Conservation (phyloP, 768 basidiomycete species). For the Hysterangium stoloniferum region DNA sequence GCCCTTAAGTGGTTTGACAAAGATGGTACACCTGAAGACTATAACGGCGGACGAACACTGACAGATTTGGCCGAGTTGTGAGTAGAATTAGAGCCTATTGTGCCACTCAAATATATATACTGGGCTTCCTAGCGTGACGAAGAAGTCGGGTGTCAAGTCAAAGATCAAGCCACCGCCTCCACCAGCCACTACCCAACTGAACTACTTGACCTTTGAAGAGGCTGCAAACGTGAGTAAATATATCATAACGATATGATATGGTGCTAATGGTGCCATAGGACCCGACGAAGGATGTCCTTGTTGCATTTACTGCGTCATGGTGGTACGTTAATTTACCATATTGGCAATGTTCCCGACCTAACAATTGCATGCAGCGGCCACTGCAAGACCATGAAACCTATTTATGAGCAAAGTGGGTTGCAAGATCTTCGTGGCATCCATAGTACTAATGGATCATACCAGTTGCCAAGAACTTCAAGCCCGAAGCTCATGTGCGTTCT, state of each 20-base stretch:
- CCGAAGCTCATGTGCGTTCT: slow-evolving; percentile 62
- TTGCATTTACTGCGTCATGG: slow-evolving; percentile 65
- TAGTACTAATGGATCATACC: slow-evolving; percentile 9
- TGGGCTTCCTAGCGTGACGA: slow-evolving; percentile 53
- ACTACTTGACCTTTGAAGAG: slow-evolving; percentile 65
- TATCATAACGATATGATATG: no score
- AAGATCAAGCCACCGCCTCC: slow-evolving; percentile 81
- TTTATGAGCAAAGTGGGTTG: slow-evolving; percentile 66
- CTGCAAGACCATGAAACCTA: slow-evolving; percentile 87
- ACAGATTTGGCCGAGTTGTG: slow-evolving; percentile 72
- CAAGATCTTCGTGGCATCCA: not conserved
- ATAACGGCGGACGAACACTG: slow-evolving; percentile 76
- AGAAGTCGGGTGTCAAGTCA: slow-evolving; percentile 77
- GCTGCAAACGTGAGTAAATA: slow-evolving; percentile 62
- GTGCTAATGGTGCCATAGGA: slow-evolving; percentile 41
- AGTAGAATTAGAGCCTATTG: slow-evolving; percentile 19
- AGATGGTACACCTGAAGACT: slow-evolving; percentile 50
- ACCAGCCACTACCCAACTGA: slow-evolving; percentile 58
- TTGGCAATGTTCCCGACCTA: not conserved
- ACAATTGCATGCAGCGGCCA: slow-evolving; percentile 50
- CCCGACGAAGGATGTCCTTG: slow-evolving; percentile 70
- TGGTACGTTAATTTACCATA: slow-evolving; percentile 9
- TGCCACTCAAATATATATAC: not conserved
- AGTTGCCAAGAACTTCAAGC: slow-evolving; percentile 74
- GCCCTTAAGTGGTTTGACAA: slow-evolving; percentile 89